phyloP scores from a whole-genome alignment of 805 yeast species.

The Saturnispora hagleri region DNA sequence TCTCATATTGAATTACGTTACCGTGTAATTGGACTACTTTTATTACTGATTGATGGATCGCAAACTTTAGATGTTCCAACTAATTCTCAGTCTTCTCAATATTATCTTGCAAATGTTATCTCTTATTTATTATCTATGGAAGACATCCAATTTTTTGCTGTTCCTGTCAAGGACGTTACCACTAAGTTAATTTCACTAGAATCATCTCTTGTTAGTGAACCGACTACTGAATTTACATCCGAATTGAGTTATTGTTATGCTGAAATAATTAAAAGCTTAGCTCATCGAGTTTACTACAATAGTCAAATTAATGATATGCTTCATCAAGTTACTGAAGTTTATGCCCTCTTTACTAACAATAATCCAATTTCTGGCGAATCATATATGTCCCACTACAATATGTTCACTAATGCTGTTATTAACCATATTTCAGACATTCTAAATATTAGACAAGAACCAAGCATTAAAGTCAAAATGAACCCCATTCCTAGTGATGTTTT shows the following conservation, averaged over 20 bases:
- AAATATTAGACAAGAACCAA: slow-evolving; percentile 21
- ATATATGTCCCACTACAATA: not conserved
- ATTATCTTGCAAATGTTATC: slow-evolving; percentile 19
- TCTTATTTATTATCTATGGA: slow-evolving; percentile 53
- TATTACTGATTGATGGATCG: slow-evolving; percentile 25
- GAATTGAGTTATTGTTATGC: slow-evolving; percentile 34
- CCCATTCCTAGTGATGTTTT: slow-evolving; percentile 26
- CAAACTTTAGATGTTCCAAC: slow-evolving; percentile 42
- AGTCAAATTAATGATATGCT: slow-evolving; percentile 82
- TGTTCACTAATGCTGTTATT: slow-evolving; percentile 16
- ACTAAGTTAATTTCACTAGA: slow-evolving; percentile 33
- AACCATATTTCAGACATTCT: slow-evolving; percentile 22
- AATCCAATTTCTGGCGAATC: not conserved
- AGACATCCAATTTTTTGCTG: slow-evolving; percentile 75
- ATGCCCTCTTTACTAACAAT: not conserved
- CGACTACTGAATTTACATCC: slow-evolving; percentile 23
- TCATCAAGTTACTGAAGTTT: slow-evolving; percentile 31
- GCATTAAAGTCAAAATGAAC: slow-evolving; percentile 30
- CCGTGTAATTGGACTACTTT: slow-evolving; percentile 16
- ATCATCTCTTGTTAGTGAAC: not conserved
- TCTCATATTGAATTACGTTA: slow-evolving; percentile 39
- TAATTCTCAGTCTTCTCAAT: slow-evolving; percentile 4
- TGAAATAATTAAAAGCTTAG: slow-evolving; percentile 56
- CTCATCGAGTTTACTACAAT: slow-evolving; percentile 72
- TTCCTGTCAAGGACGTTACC: slow-evolving; percentile 74